phyloP scores from a whole-genome alignment of 2,329 filamentous ascomycete genomes.

The Fusarium cicatricum region DNA sequence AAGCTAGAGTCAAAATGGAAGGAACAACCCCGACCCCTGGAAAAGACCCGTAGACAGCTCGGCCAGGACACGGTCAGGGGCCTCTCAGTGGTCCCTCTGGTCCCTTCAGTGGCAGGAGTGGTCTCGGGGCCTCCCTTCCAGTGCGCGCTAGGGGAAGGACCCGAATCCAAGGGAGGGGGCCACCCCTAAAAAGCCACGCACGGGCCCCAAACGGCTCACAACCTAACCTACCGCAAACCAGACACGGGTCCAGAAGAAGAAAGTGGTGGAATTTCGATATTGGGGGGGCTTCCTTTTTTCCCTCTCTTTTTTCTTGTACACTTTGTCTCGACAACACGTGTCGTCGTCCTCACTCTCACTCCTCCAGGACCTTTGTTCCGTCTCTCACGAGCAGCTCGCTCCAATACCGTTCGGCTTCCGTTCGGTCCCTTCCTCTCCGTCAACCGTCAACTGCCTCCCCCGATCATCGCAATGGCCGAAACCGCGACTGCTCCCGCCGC shows the following conservation, averaged over 20 bases:
- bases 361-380: constrained; percentile 11
- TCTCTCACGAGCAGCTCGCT: constrained; percentile 28
- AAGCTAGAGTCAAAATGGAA: constrained; percentile 13
- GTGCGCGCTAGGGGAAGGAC: constrained; percentile 34
- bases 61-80: not conserved
- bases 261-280: constrained; percentile 41
- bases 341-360: constrained; percentile 24
- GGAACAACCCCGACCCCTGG: constrained; percentile 20
- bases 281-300: constrained; percentile 22
- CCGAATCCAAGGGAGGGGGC: constrained; percentile 29
- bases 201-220: constrained; percentile 39
- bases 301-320: constrained; percentile 13
- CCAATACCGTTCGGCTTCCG: constrained; percentile 23
- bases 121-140: constrained; percentile 13
- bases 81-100: constrained; percentile 5
- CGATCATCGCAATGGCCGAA: constrained; percentile 54
- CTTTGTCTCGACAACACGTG: constrained; percentile 27
- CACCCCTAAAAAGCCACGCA: constrained; percentile 29
- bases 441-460: constrained; percentile 16
- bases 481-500: constrained; percentile 55
- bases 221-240: constrained; percentile 40
- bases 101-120: constrained; percentile 6
- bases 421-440: constrained; percentile 28
- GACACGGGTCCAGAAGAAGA: constrained; percentile 41
- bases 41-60: not conserved